phyloP scores from a whole-genome alignment of 495 filamentous ascomycete genomes.

The Penicillium cinerascens region DNA sequence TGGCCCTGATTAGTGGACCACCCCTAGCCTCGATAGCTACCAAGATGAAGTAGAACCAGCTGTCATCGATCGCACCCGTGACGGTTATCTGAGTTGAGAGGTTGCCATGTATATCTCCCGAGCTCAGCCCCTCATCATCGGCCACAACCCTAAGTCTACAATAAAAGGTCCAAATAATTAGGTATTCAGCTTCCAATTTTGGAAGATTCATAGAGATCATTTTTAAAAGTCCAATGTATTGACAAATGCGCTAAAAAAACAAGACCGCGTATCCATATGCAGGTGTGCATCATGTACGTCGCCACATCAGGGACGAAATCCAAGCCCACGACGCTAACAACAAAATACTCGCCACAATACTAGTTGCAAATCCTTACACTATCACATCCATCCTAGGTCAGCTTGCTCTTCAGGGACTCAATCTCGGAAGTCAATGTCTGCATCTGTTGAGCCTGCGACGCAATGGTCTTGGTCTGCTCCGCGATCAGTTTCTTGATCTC shows the following conservation, averaged over 20 bases:
- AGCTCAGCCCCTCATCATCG: no score
- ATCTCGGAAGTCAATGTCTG: slow-evolving; percentile 44
- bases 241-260: slow-evolving; percentile 27
- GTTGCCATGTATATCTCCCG: no score
- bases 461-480: slow-evolving; percentile 45
- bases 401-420: slow-evolving; percentile 44
- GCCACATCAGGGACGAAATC: slow-evolving; percentile 7
- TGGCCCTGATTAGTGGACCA: no score
- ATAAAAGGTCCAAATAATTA: no score
- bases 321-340: background rate
- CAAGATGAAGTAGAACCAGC: no score
- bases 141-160: no score
- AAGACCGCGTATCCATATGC: slow-evolving; percentile 25
- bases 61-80: no score
- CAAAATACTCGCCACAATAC: slow-evolving; percentile 6
- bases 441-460: slow-evolving; percentile 42
- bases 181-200: background rate
- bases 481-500: slow-evolving; percentile 44
- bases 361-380: slow-evolving; percentile 1
- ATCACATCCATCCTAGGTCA: slow-evolving; percentile 21
- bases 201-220: background rate
- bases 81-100: no score
- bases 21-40: no score
- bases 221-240: slow-evolving; percentile 24
- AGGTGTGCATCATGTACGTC: slow-evolving; percentile 14